Base-by-base conservation (phyloP, 1,284 basidiomycete species). In the Cerrena zonata region DNA sequence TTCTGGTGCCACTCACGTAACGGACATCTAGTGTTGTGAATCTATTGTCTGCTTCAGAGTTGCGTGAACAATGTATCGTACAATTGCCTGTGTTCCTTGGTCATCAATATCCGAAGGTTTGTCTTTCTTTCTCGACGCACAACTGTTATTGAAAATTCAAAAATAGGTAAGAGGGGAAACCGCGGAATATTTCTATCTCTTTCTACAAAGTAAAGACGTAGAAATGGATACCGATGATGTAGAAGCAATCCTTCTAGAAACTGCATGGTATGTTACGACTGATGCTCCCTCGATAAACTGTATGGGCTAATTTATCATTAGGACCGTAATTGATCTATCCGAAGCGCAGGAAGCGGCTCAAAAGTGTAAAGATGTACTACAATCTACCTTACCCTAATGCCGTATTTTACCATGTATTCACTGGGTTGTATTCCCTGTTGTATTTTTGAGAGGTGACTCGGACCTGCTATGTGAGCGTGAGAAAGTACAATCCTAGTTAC, bases 181-280 rank as follows among this genome's bases (percentile, higher is more conserved):
- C 0, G 89, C 90, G 2, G 93, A 95, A 64, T 79, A 86, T 54
- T 64, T 94, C 0, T 95, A 91, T 62, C 69, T 90, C 24, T 73
- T 78, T 10, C 67, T 91, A 19, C 87, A 90, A 60, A 79, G 79
- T 52, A 75, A 76, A 44, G 86, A 89, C 53, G 62, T 89, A 5
- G 78, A 76, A 0, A 66, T 72, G 50, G 84, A 87, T 11, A 80
- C 79, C 2, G 82, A 84, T 13, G 84, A 82, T 49, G 75, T 83
- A 1, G 91, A 94, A 62, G 79, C 85, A n/a, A 62, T 89, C 4
- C 67, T 95, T 30, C 67, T 93, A 12, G 86, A 91, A 63, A 92
- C 90, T 11, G 80, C 83, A 62, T 96, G 93, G 92, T 91, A 54
- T 53, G 77, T 34, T n/a, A n/a, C 34, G 3, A 37, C 47, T 21